Evolutionary conservation across 108 stramenopile genomes (phyloP), one percentile per base, ranked within the genome.

Genomic region (Fragilaria crotonensis): DNA sequence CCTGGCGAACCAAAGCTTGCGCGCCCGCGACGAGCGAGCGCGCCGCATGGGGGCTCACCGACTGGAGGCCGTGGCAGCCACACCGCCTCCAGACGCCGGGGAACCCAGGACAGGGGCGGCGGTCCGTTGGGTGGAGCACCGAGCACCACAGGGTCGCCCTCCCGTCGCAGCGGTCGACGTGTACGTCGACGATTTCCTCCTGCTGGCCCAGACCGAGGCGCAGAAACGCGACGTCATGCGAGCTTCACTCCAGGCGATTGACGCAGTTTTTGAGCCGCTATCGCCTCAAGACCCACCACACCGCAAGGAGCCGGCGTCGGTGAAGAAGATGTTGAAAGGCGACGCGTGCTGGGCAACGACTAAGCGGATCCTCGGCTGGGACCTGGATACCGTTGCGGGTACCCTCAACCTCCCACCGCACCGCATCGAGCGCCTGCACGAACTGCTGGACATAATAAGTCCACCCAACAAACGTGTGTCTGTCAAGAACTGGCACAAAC

Each of bases 111-210:
- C 48, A 20, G 11, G 11, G 18, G 7, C 49, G 20, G 18, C 25
- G 45, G 14, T 58, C 64, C 29, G 54, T 54, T 0, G 57, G 59
- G 22, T 59, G 57, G 2, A 2, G 48, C 25, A 59, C 48, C n/a
- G 48, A 57, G 17, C 48, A 50, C 4, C 25, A 25, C 5, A 45
- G 29, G 4, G 57, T 55, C 0, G 57, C 49, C 45, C 7, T 28
- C 54, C 54, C 9, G 7, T 54, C 25, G 28, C 7, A 14, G 27
- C 9, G 19, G 25, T 64, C 0, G 67, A 73, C 17, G 66, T 68
- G 0, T 73, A 73, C 36, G 62, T 73, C 0, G 67, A 73, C 45
- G 62, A 73, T 54, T 73, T 63, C 27, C 45, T 67, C 11, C 11
- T 22, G 20, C 2, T 68, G 0, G 67, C 57, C 0, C 54, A 54